A percentile compares a stretch with the other conserved stretches of the same genome.
phyloP scores from a whole-genome alignment of 441 rosid genomes.

The Erodium texanum region DNA sequence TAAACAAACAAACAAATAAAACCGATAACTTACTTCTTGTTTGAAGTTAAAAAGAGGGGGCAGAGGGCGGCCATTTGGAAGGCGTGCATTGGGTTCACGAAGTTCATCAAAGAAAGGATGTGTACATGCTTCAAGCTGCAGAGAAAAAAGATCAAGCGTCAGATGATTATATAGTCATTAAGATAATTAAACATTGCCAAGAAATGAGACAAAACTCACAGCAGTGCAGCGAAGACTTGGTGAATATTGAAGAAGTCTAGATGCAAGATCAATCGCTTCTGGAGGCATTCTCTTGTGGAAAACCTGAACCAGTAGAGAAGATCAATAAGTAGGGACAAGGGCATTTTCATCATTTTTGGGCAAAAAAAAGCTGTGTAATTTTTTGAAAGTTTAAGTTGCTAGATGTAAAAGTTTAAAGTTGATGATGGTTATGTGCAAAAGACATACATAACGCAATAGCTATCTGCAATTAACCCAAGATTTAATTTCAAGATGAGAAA shows the following conservation, averaged over 20 bases:
- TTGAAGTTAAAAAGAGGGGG: neutral
- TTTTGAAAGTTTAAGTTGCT: too few relatives aligned
- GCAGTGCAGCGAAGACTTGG: constrained; percentile 67
- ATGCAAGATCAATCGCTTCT: constrained; percentile 64
- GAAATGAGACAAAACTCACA: constrained; percentile 27
- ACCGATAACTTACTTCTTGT: neutral
- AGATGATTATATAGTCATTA: neutral
- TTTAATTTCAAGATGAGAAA: too few relatives aligned
- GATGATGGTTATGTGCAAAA: too few relatives aligned
- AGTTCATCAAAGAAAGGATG: neutral
- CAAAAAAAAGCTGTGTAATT: too few relatives aligned
- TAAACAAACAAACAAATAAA: neutral
- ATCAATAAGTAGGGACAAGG: constrained; percentile 7
- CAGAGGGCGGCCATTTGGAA: neutral
- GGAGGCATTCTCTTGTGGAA: constrained; percentile 74
- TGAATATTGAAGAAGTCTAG: constrained; percentile 63
- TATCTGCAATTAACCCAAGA: too few relatives aligned
- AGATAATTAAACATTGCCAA: neutral
- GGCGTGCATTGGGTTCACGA: neutral
- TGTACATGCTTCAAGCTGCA: neutral
- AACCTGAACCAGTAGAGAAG: constrained; percentile 29
- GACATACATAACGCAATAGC: too few relatives aligned
- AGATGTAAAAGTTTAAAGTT: too few relatives aligned
- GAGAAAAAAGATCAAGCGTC: too few relatives aligned
- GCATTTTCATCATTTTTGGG: too few relatives aligned